Percentiles rank a stretch among this genome's conserved stretches.
phyloP scores from a whole-genome alignment of 306 rosid genomes.

The Sindora glabra region DNA sequence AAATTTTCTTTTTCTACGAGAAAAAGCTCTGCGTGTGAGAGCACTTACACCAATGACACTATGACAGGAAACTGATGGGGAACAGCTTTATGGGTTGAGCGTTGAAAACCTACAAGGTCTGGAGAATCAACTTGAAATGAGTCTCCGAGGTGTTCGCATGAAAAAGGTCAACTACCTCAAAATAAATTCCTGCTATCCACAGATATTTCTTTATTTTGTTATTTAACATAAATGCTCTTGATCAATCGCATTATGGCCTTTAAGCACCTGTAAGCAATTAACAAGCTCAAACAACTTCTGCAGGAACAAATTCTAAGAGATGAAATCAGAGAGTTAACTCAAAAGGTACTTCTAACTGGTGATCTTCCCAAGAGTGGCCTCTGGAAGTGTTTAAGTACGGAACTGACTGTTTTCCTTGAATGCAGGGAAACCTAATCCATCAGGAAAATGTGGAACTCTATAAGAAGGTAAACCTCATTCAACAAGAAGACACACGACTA shows the following conservation, averaged over 20 bases:
- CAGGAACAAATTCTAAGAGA: slow-evolving; percentile 45
- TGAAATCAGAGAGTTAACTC: slow-evolving; percentile 39
- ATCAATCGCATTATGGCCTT: neutral
- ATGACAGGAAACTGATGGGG: slow-evolving; percentile 63
- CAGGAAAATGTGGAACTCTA: slow-evolving; percentile 44
- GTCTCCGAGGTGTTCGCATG: slow-evolving; percentile 52
- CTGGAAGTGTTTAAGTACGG: neutral
- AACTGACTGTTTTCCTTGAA: neutral
- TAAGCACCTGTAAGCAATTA: slow-evolving; percentile 3
- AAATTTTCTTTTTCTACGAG: no score
- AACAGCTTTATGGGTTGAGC: slow-evolving; percentile 53
- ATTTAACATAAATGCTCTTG: neutral
- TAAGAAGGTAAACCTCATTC: slow-evolving; percentile 37
- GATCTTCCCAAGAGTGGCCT: neutral
- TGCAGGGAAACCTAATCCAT: slow-evolving; percentile 32
- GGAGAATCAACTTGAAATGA: slow-evolving; percentile 54
- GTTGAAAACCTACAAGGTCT: slow-evolving; percentile 50
- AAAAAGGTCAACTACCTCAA: slow-evolving; percentile 39
- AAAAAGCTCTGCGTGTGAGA: neutral
- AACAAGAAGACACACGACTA: slow-evolving; percentile 26
- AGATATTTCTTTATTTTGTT: neutral
- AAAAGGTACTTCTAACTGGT: slow-evolving; percentile 25
- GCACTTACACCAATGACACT: slow-evolving; percentile 3
- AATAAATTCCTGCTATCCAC: neutral
- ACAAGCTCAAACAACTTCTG: slow-evolving; percentile 19